These are phyloP conservation scores for Exophiala oligosperma DNA, from an alignment of 2,329 filamentous ascomycete species.

Conservation along the genomic window DNA sequence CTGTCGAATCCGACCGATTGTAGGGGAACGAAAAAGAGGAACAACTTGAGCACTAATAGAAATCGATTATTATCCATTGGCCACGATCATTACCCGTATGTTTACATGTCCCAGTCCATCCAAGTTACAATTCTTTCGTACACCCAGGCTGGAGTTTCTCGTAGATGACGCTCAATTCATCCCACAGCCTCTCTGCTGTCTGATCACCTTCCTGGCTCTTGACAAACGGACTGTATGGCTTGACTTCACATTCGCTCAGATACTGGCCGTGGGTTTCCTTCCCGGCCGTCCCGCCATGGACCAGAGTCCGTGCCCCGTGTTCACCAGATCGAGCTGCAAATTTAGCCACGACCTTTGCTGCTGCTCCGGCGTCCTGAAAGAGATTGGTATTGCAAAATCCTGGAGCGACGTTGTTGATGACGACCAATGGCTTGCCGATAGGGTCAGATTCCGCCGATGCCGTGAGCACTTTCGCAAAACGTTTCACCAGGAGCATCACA, in stretches of 20 bases:
- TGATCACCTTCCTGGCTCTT: constrained; percentile 19
- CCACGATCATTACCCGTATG: too few species aligned
- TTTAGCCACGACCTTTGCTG: background rate
- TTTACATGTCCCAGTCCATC: background rate
- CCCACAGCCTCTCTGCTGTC: constrained; percentile 15
- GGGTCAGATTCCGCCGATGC: constrained; percentile 22
- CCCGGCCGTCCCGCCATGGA: constrained; percentile 41
- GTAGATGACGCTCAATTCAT: constrained; percentile 15
- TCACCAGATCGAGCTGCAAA: constrained; percentile 46
- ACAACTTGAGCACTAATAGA: background rate
- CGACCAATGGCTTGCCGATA: constrained; percentile 35
- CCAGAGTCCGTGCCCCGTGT: constrained; percentile 47
- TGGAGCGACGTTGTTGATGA: constrained; percentile 54
- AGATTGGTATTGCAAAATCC: constrained; percentile 55
- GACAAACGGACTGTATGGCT: constrained; percentile 18
- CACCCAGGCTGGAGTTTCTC: constrained; percentile 19
- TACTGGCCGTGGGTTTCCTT: constrained; percentile 49
- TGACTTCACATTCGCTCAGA: constrained; percentile 40
- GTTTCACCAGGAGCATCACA: constrained; percentile 22
- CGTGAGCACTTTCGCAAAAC: constrained; percentile 14
- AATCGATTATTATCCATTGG: background rate
- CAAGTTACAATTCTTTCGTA: constrained; percentile 13
- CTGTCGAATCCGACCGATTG: too few species aligned
- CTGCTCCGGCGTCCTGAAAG: constrained; percentile 35
- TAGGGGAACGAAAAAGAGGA: background rate